Base-by-base conservation (phyloP, 352 stramenopile species). In the Phytopythium ostracodes region DNA sequence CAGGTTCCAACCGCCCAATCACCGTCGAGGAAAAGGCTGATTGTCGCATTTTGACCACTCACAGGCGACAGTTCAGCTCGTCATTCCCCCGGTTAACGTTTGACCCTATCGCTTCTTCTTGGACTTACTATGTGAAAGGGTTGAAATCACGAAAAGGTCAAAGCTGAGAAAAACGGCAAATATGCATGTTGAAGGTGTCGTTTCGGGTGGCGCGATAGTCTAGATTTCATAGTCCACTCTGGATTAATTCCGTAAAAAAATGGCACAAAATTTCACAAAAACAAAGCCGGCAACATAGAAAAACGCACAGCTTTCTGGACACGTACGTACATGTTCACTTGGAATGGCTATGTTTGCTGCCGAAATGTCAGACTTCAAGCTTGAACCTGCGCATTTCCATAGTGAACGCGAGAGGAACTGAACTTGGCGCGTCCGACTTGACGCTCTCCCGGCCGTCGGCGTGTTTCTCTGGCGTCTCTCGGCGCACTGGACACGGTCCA, bases 31-130 rank as follows among this genome's bases (percentile, higher is more conserved):
- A 51, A 24, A 15, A 8, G 8, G 42, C 0, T 25, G 20, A 5
- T 36, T 55, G 49, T 55, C 49, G 25, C 49, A 55, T 55, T 55
- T 55, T 38, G 25, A 55, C 49, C 49, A 55, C 49, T 55, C 49
- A 55, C 49, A 38, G 49, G 27, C 49, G 49, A 10, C 25, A 35
- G 25, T 15, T 38, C 25, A 38, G 49, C 49, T 35, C 27, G 49
- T 55, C 49, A 55, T n/a, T 6, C 0, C 18, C 42, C 6, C 42
- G 11, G 9, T 15, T 22, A 15, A 18, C 0, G 10, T 12, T 47
- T n/a, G 42, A 47, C 42, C 44, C 44, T 51, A 18, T 33, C 44
- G 15, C 22, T 51, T 31, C 12, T 2, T 51, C 44, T 51, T 51
- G n/a, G 15, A 1, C 4, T 31, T 51, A 20, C 17, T 38, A 56